Conservation (phyloP, 225 moss, liverwort and hornwort genomes). For the Pseudoscleropodium purum region DNA sequence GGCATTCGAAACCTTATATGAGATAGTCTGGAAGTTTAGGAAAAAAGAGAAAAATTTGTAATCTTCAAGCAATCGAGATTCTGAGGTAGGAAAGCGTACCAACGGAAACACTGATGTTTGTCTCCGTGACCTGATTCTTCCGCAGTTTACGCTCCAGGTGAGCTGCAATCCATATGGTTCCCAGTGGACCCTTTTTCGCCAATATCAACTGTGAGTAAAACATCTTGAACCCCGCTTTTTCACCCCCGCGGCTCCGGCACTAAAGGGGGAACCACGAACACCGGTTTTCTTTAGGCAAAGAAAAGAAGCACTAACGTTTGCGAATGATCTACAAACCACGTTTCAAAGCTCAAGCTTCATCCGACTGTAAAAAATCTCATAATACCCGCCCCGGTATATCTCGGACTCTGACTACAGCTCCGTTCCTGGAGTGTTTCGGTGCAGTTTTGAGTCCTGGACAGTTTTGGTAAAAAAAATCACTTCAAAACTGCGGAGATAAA, state of each 20-base stretch:
- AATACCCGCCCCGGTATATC: not conserved
- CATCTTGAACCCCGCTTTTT: slow-evolving; percentile 43
- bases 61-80: not conserved
- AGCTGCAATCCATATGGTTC: slow-evolving; percentile 99
- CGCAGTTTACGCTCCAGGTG: slow-evolving; percentile 99
- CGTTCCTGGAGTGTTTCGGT: not conserved
- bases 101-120: slow-evolving; percentile 96
- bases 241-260: not conserved
- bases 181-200: slow-evolving; percentile 98
- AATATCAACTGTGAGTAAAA: slow-evolving; percentile 99
- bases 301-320: not conserved
- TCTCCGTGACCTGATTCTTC: slow-evolving; percentile 99
- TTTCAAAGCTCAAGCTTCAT: not conserved
- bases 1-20: not conserved
- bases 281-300: not conserved
- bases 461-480: not conserved
- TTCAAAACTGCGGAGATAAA: not conserved
- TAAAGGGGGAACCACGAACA: not conserved
- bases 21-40: not conserved
- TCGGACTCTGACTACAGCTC: not conserved
- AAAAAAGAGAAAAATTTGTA: not conserved
- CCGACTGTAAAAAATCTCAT: not conserved
- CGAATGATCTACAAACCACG: not conserved
- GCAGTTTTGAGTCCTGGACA: not conserved
- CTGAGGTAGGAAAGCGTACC: slow-evolving; percentile 43